Evolutionary conservation across 352 stramenopile species (phyloP), one percentile per base, ranked within the genome.

Genomic region (Lagenidium giganteum): DNA sequence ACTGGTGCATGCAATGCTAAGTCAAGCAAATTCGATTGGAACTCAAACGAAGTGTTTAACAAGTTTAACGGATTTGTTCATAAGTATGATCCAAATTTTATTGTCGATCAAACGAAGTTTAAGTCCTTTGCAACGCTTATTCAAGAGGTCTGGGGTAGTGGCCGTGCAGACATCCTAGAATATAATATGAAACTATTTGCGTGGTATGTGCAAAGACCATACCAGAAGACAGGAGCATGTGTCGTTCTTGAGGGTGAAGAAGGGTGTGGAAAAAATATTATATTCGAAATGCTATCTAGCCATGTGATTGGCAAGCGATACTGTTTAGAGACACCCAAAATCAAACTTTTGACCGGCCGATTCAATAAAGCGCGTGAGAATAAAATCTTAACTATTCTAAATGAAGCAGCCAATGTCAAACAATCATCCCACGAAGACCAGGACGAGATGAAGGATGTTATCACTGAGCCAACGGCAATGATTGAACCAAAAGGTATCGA

Each of bases 301-400:
- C 37, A 26, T 38, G 40, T 47, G 40, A 37, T 47, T 38, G 27
- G 27, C 40, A 24, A 14, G 21, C 25, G 22, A 32, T 14, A 5
- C 18, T 8, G 21, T n/a, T 38, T 37, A 16, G 35, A 21, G n/a
- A 26, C 8, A 23, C 25, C 25, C 7, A 23, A 8, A n/a, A 37
- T 47, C 7, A 28, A 47, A 14, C 25, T 14, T 13, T 23, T 47
- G 4, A 47, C 40, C 25, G 40, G 8, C 12, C 24, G 40, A 20
- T 47, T 47, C 27, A 47, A 47, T 28, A 20, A n/a, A 8, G 37
- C 37, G 18, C 27, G 26, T 23, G 14, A 37, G 14, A 38, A 28
- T 28, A 47, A 47, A 28, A 7, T 47, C 18, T 47, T 17, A 38
- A 38, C 37, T 37, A 8, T 47, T 4, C 25, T 47, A 38, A 28